Evolutionary conservation across 1,284 basidiomycete species (phyloP), one percentile per base, ranked within the genome.

Genomic region (Exsudoporus floridanus): DNA sequence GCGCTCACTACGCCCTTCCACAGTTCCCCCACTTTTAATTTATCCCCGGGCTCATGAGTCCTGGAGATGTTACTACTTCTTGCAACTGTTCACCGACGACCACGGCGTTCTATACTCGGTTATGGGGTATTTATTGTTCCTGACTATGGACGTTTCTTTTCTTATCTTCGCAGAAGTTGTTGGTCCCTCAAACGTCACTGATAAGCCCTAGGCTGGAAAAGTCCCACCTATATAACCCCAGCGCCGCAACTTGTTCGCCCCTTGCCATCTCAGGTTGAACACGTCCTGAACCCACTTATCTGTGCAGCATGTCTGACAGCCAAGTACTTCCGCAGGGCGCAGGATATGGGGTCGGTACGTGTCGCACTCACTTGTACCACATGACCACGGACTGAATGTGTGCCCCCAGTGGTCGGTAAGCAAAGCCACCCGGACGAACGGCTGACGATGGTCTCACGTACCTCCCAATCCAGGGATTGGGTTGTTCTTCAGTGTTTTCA

Each of bases 341-440:
- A 12, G 88, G 88, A 35, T 94, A 93, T 77, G 91, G 90, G 42
- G 88, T 94, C 52, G 90, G 89, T 89, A 64, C 66, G 86, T 52
- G 16, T 43, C 27, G 8, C 34, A 34, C 42, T 38, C 30, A 14
- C 42, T 27, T 3, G 16, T 35, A 38, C 35, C 12, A 5, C 25
- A 23, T 23, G 14, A 27, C 5, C 44, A 13, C 37, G 18, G 3
- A 38, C 39, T 50, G 18, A 53, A 37, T 21, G 12, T 12, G 28
- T 43, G 6, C 18, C 18, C 0, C 34, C 58, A 81, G 78, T 82
- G 55, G 73, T 82, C 50, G 80, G 80, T 80, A 61, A 51, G 77
- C 64, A 31, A 10, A 5, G 2, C 23, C 18, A 16, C 10, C 46
- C 13, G 25, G n/a, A 28, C 27, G 16, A 38, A 41, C 36, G 5